Evolutionary conservation across 2,329 filamentous ascomycete genomes (phyloP).

Genomic region (Pseudopithomyces chartarum): DNA sequence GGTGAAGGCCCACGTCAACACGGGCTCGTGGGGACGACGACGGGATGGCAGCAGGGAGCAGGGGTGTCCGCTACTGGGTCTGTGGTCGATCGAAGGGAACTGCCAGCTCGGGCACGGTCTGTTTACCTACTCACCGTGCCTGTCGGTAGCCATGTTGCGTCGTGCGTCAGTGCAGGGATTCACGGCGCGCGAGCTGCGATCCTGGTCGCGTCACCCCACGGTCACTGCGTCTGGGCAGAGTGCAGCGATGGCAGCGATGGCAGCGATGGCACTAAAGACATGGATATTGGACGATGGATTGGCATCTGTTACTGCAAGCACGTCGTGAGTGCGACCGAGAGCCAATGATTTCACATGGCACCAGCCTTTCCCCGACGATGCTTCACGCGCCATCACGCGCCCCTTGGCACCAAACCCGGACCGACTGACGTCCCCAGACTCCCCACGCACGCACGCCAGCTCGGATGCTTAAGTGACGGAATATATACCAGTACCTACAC

Average conservation of each 20-base stretch:
- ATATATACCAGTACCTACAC: conserved; percentile 9
- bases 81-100: conserved; percentile 1
- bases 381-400: no score
- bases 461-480: neutral
- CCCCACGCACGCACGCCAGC: neutral
- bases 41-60: neutral
- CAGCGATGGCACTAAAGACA: no score
- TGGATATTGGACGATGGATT: neutral
- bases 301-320: no score
- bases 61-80: no score
- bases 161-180: conserved; percentile 11
- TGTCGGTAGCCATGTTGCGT: conserved; percentile 23
- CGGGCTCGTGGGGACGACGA: neutral
- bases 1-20: conserved; percentile 1
- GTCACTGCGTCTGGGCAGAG: no score
- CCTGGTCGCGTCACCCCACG: no score
- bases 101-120: conserved; percentile 23
- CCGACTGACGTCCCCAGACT: neutral
- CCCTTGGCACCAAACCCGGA: no score
- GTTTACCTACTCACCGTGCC: conserved; percentile 30
- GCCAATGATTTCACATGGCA: no score
- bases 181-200: neutral
- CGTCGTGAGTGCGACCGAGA: no score
- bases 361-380: no score
- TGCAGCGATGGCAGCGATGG: no score